Evolutionary conservation across 768 basidiomycete genomes (phyloP), one percentile per base, ranked within the genome.

Genomic region (Pleurotus eryngii): DNA sequence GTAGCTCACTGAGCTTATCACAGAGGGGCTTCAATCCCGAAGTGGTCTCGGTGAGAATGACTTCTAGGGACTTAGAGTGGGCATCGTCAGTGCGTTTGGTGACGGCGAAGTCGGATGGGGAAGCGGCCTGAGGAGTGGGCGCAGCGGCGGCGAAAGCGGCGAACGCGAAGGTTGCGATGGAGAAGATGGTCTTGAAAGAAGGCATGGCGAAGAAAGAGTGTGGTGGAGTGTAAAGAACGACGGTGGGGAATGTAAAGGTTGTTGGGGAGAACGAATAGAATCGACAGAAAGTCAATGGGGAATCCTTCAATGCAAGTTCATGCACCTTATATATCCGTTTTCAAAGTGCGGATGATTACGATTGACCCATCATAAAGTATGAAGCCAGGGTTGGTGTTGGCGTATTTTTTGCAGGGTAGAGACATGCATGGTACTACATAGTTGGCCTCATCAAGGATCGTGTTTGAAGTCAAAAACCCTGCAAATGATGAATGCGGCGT

Each of bases 181-280:
- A 27, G 50, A 68, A 50, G 51, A 68, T 45, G 12, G 63, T 54
- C 50, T 57, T 61, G 63, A 68, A 64, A 48, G 57, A 63, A 59
- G 60, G 61, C 69, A 70, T 70, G 60, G 45, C 37, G 56, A 38
- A 63, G 60, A 3, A 61, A 65, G 26, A 57, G 64, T 63, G 45
- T 24, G 12, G 49, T 38, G 26, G 49, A 3, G 38, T 35, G 45
- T 45, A 49, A 55, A 53, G 37, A 55, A 46, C n/a, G 59, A 37
- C 17, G 42, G 14, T 47, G 57, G 24, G 26, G 22, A 57, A 37
- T 18, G 38, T 14, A 39, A 37, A 27, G 46, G 49, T 39, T 39
- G 51, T 54, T 18, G 26, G 49, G 30, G 11, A 35, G 30, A 35
- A 54, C 51, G 51, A 42, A n/a, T 30, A 30, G 49, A 51, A 22